phyloP scores from a whole-genome alignment of 768 basidiomycete species.

The Collybia sordida region DNA sequence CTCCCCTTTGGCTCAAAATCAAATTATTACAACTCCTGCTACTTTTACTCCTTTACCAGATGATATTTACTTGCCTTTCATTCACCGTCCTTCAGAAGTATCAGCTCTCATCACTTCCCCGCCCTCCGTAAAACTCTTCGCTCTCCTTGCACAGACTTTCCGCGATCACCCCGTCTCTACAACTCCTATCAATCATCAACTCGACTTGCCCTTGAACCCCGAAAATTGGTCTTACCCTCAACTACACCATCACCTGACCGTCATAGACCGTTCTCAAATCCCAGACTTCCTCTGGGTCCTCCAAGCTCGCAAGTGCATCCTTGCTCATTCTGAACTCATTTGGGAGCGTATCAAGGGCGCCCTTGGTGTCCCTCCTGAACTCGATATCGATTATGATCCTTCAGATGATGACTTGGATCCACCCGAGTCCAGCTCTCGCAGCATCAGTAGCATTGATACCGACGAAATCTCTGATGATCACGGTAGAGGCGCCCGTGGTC shows the following conservation, averaged over 20 bases:
- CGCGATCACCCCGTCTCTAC: slow-evolving; percentile 21
- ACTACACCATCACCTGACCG: slow-evolving; percentile 67
- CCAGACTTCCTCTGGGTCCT: slow-evolving; percentile 75
- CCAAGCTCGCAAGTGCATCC: slow-evolving; percentile 72
- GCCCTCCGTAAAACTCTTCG: slow-evolving; percentile 70
- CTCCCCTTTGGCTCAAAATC: slow-evolving; percentile 17
- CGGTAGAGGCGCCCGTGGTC: slow-evolving; percentile 34
- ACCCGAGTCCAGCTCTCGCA: slow-evolving; percentile 15
- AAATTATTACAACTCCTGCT: slow-evolving; percentile 36
- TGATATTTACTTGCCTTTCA: slow-evolving; percentile 81
- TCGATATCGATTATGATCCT: slow-evolving; percentile 59
- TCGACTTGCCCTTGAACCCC: slow-evolving; percentile 50
- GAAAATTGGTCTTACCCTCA: slow-evolving; percentile 71
- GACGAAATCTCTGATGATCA: slow-evolving; percentile 43
- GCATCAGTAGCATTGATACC: slow-evolving; percentile 26
- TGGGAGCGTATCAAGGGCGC: slow-evolving; percentile 92
- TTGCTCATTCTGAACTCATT: slow-evolving; percentile 77
- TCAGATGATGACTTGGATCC: slow-evolving; percentile 9
- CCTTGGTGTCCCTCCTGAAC: slow-evolving; percentile 82
- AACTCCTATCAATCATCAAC: slow-evolving; percentile 20
- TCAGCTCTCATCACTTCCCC: slow-evolving; percentile 59
- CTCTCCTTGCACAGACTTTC: slow-evolving; percentile 73
- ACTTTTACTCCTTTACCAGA: slow-evolving; percentile 76
- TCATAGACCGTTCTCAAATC: slow-evolving; percentile 57
- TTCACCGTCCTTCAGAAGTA: slow-evolving; percentile 81